Evolutionary conservation across 768 basidiomycete species (phyloP), one percentile per base, ranked within the genome.

Genomic region (Mycena indigotica): DNA sequence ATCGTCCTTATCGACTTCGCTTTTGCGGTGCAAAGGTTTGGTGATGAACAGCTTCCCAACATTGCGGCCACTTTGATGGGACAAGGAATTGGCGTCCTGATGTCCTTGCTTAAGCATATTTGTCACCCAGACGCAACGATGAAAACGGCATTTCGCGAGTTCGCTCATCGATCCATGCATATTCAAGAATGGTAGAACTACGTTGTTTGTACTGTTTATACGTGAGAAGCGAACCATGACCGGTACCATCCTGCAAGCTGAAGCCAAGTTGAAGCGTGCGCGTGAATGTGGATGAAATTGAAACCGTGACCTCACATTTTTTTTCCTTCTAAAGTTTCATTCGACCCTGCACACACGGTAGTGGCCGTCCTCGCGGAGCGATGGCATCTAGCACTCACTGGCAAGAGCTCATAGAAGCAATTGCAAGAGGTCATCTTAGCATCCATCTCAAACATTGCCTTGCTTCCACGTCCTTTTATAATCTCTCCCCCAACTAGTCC

Each of bases 1-100:
- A 8, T 54, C 10, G 53, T 54, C 6, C 45, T 54, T 8, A 46
- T 54, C 40, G 53, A 54, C 26, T 54, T 54, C 38, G 53, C 53
- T 6, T 54, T 54, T 25, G 40, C 53, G 6, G 17, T 40, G 19
- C 53, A 40, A 17, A 24, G 53, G 17, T 26, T 44, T 16, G 53
- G 38, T 40, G 53, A 54, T 16, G 35, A 32, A 25, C 29, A 32
- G 30, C 50, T 16, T 23, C 6, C 25, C 12, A 26, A 26, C 5
- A n/a, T 48, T 6, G 25, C 25, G 6, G 46, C 46, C 6, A 25
- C 25, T 6, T 28, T 25, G 21, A 8, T 10, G 12, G 46, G 25
- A 8, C 8, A 48, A 13, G 46, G 46, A n/a, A 24, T 6, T 13
- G 5, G 25, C 19, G 19, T 8, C 5, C 41, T 44, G 41, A 8